Base-by-base conservation (phyloP, 768 basidiomycete species). In the Galerina sulciceps region DNA sequence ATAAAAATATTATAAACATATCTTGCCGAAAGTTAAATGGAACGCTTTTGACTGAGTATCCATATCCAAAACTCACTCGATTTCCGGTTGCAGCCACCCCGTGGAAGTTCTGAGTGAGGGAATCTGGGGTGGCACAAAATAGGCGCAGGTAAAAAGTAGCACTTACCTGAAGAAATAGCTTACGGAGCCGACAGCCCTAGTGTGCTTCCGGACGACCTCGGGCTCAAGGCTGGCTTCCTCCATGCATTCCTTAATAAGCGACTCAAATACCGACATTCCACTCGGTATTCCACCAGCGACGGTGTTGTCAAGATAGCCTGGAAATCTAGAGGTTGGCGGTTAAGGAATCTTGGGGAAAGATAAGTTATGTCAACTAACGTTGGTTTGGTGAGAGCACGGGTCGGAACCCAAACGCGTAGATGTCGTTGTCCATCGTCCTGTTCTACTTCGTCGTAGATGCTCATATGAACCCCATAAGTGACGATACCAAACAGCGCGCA, bases 381-480 rank as follows among this genome's bases (percentile, higher is more conserved):
- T 64, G 86, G 91, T 71, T 99, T 99, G 8, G 90, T 96, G 58
- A 76, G 79, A 1, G 93, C 83, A 13, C 97, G 82, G 9, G 87
- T 90, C 1, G 97, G 95, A 1, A 94, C 87, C 96, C 97, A 99
- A 2, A 97, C 76, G 59, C 76, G 80, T 68, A 89, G 70, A 10
- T 70, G 73, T 40, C 72, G 77, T 17, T 67, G 57, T 40, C 79
- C 79, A 31, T 75, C 71, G 2, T 65, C 69, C 17, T 66, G 65
- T 11, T 63, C 54, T 10, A 59, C 57, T 61, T 82, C 79, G 42
- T 84, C 81, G 68, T 85, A 93, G 52, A 88, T 84, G 17, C 85
- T 91, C 87, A 96, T 85, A 71, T 99, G 97, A 2, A 96, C 91
- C 0, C 97, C 96, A 65, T 91, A 95, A 0, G 96, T 97, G 51